Evolutionary conservation across 2,329 filamentous ascomycete species (phyloP), one percentile per base, ranked within the genome.

Genomic region (Eutypa lata): DNA sequence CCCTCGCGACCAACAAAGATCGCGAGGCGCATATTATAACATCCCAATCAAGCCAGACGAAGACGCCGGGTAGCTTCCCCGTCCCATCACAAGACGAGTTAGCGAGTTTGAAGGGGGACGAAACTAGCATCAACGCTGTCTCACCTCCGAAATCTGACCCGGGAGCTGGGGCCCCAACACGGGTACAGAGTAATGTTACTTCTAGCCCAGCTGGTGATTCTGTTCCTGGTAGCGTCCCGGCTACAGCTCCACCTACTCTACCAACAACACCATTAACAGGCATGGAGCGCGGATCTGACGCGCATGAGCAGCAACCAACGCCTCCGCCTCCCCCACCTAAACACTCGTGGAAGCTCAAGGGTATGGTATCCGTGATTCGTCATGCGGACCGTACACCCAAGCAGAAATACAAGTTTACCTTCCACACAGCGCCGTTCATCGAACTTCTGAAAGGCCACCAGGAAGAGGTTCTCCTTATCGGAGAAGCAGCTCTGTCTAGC

Each of bases 381-480:
- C 94, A 99, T 71, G 95, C 95, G 2, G 94, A 99, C 73, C 88
- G 94, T 52, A 99, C 94, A 1, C 94, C 94, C 2, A 99, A 99
- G 73, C 94, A 99, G 65, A 99, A 99, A 69, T 97, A 97, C 79
- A 99, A 99, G 69, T 99, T 97, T 65, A 99, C 94, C 0, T 97
- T 99, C 64, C 94, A 99, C 67, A 96, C 91, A 0, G 90, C 92
- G 57, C 94, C 94, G 0, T 99, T 99, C 65, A 92, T 99, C 57
- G 90, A 96, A 58, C 79, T 99, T 3, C 82, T 99, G 42, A 96
- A 93, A 68, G 94, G 94, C 0, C 93, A 99, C 64, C 90, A 96
- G 65, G 93, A 97, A 71, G 94, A 99, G 68, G 94, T 99, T 1
- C 79, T 99, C 2, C 81, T 99, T 21, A 94, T 96, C 59, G 93